Base-by-base conservation (phyloP, 495 filamentous ascomycete genomes). In the Aspergillus diversus region DNA sequence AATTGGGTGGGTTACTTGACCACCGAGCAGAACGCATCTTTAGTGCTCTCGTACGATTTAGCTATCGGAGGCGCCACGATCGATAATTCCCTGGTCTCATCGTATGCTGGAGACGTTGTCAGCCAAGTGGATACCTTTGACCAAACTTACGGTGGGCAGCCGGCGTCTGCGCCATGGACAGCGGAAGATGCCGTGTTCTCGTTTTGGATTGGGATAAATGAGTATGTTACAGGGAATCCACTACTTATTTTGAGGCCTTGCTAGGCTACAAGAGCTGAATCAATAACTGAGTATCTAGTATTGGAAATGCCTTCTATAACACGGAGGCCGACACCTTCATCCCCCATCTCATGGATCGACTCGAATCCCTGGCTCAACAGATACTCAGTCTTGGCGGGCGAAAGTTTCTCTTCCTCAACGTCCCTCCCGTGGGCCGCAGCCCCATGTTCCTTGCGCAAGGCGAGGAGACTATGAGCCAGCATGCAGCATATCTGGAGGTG, bases 121-220 rank as follows among this genome's bases (percentile, higher is more conserved):
- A 62, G 70, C 8, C 77, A 78, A 57, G 67, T 79, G 1, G 66
- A 59, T 3, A 51, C 59, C 0, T 80, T 78, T 50, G 62, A 74
- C 27, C 64, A 61, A 6, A 48, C 52, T 5, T 77, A 77, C 53
- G 60, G 68, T 47, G 42, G 42, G 8, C 73, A 71, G 47, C 73
- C 82, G 5, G 60, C 57, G 3, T 71, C 69, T 56, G 84, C 85
- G 16, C 78, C 83, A 4, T 93, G 90, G 91, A 81, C 76, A 11
- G 78, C 84, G 3, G 68, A 77, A 7, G 77, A 90, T 60, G 78
- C 83, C 0, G 78, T 93, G 33, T 90, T 91, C 71, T 84, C 83
- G 4, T 76, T 90, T 48, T 95, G 87, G 82, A 88, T 93, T 56
- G 90, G 91, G 37, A 87, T 95, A 63, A 95, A 95, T 63, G 91